phyloP scores from a whole-genome alignment of 352 stramenopile genomes.

The Halophytophthora polymorphica region DNA sequence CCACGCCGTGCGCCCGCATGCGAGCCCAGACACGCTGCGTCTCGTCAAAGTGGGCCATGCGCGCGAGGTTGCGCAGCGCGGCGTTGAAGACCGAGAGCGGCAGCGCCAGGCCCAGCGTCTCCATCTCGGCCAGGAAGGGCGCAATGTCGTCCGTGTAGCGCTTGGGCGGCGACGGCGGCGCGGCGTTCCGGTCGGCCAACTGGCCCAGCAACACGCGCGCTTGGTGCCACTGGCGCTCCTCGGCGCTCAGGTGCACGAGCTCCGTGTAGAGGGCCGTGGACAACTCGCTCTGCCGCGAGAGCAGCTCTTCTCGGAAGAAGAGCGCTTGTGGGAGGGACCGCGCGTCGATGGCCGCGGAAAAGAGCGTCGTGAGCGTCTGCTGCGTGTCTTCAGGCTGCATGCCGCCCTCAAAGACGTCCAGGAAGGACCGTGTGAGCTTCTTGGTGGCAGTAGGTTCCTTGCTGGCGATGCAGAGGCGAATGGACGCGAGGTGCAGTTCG shows the following conservation, averaged over 20 bases:
- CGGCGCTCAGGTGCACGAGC: conserved; percentile 46
- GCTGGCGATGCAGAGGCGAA: conserved; percentile 46
- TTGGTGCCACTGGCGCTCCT: conserved; percentile 52
- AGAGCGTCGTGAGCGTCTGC: conserved; percentile 37
- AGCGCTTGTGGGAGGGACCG: conserved; percentile 49
- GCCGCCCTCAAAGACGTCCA: conserved; percentile 37
- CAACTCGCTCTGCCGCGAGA: conserved; percentile 24
- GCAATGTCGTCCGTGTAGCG: conserved; percentile 50
- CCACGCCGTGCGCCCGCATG: conserved; percentile 39
- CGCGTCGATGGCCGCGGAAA: conserved; percentile 37
- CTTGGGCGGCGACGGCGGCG: conserved; percentile 29
- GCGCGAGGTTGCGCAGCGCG: conserved; percentile 56
- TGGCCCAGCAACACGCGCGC: conserved; percentile 49
- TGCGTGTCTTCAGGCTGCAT: conserved; percentile 33
- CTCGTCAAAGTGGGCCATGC: conserved; percentile 33
- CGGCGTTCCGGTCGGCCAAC: conserved; percentile 35
- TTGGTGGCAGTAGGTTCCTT: conserved; percentile 55
- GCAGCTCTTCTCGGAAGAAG: conserved; percentile 57
- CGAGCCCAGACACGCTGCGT: conserved; percentile 33
- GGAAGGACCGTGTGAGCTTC: conserved; percentile 40
- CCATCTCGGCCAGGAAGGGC: conserved; percentile 48
- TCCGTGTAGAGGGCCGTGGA: conserved; percentile 35
- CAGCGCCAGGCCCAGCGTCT: conserved; percentile 31
- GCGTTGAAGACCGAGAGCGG: conserved; percentile 54
- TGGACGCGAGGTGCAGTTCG: conserved; percentile 46